Evolutionary conservation across 371 early-diverging fungal species (phyloP).

Genomic region (Saksenaea vasiformis): DNA sequence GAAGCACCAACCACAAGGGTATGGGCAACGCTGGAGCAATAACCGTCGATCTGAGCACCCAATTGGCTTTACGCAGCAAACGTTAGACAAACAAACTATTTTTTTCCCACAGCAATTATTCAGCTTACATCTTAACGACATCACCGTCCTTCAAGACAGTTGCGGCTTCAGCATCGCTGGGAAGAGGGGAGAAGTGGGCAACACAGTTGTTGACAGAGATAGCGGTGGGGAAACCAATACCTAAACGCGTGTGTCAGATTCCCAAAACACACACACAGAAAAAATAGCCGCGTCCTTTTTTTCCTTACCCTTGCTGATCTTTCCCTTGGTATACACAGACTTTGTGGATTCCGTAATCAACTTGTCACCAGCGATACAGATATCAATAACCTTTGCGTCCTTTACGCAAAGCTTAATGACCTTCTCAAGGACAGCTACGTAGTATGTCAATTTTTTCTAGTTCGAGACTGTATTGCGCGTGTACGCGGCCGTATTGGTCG

Average conservation of each 20-base stretch:
- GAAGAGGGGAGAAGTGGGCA: slow-evolving; percentile 83
- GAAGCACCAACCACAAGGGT: slow-evolving; percentile 89
- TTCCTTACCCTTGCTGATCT: slow-evolving; percentile 65
- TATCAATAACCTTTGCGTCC: slow-evolving; percentile 76
- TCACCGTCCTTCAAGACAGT: slow-evolving; percentile 75
- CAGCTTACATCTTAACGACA: slow-evolving; percentile 83
- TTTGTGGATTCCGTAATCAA: slow-evolving; percentile 63
- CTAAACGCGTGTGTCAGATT: slow-evolving; percentile 31
- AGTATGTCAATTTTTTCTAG: background rate
- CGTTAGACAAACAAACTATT: background rate
- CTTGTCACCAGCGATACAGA: slow-evolving; percentile 86
- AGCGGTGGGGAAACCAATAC: slow-evolving; percentile 89
- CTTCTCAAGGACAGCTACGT: slow-evolving; percentile 66
- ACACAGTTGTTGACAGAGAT: slow-evolving; percentile 86
- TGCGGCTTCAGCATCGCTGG: slow-evolving; percentile 61
- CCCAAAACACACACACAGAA: slow-evolving; percentile 11
- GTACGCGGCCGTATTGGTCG: background rate
- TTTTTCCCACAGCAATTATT: slow-evolving; percentile 4
- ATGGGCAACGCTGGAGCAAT: slow-evolving; percentile 83
- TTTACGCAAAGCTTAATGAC: slow-evolving; percentile 70
- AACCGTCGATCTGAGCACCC: slow-evolving; percentile 96
- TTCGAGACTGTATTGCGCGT: slow-evolving; percentile 9
- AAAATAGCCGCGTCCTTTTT: slow-evolving; percentile 12
- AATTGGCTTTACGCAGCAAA: slow-evolving; percentile 63
- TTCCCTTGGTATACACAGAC: slow-evolving; percentile 62